These are phyloP conservation scores for Primulina huaijiensis DNA, from an alignment of 257 asterid species.

Conservation along the genomic window DNA sequence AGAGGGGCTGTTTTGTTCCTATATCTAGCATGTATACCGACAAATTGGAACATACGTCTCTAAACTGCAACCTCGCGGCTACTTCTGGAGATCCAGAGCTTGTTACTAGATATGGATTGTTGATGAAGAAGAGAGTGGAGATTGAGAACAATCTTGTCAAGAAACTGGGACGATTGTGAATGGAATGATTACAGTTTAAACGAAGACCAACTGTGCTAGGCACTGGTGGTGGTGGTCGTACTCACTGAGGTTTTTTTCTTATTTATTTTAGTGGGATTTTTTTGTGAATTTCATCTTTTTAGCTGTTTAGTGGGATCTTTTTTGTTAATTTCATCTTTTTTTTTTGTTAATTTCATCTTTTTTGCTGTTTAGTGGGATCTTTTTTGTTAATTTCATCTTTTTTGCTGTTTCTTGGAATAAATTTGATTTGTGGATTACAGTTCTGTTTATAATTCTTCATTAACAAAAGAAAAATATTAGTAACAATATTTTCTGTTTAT, in stretches of 20 bases:
- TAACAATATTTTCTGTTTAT: too few species aligned
- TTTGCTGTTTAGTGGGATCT: too few species aligned
- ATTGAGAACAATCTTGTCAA: conserved; percentile 70
- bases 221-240: neutral
- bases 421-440: too few species aligned
- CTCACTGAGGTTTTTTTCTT: too few species aligned
- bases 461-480: neutral
- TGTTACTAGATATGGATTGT: conserved; percentile 46
- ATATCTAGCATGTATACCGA: conserved; percentile 56
- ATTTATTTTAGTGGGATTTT: too few species aligned
- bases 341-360: too few species aligned
- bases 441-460: too few species aligned
- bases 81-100: conserved; percentile 51
- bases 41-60: conserved; percentile 65
- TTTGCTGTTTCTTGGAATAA: neutral
- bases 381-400: too few species aligned
- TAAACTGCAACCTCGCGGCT: conserved; percentile 58
- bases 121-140: conserved; percentile 73
- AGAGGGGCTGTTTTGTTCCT: conserved; percentile 56
- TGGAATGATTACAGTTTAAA: neutral
- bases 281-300: too few species aligned
- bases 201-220: neutral
- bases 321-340: too few species aligned
- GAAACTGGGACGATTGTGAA: conserved; percentile 55
- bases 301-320: neutral